Conservation (phyloP, 1,284 basidiomycete species). For the Moesziomyces parantarcticus region DNA sequence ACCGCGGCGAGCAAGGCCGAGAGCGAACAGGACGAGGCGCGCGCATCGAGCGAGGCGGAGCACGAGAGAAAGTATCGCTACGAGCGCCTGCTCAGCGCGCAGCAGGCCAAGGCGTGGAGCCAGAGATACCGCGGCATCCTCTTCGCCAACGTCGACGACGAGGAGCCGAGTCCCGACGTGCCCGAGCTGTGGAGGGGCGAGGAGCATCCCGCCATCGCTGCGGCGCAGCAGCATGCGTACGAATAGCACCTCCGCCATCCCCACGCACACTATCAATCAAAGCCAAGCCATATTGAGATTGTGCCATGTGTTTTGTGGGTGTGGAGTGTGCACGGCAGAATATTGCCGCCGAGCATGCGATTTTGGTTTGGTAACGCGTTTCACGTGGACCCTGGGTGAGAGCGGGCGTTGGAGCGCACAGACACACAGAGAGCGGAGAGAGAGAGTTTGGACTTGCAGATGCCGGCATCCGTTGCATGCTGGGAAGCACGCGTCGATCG, state of each 20-base stretch:
- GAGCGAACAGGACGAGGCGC: slow-evolving; percentile 1
- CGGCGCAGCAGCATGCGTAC: slow-evolving; percentile 9
- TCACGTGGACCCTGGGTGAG: too few relatives aligned
- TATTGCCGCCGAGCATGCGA: too few relatives aligned
- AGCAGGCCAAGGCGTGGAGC: slow-evolving; percentile 53
- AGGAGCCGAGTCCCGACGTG: slow-evolving; percentile 38
- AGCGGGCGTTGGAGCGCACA: too few relatives aligned
- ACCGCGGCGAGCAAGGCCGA: neutral
- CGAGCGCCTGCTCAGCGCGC: slow-evolving; percentile 41
- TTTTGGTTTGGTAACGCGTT: too few relatives aligned
- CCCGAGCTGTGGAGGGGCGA: slow-evolving; percentile 46
- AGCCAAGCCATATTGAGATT: too few relatives aligned
- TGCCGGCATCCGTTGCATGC: slow-evolving; percentile 2
- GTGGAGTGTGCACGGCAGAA: too few relatives aligned
- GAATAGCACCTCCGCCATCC: neutral
- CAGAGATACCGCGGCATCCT: slow-evolving; percentile 39
- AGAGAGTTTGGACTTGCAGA: neutral
- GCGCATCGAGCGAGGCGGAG: slow-evolving; percentile 16
- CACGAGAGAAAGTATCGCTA: slow-evolving; percentile 40
- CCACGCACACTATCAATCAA: too few relatives aligned
- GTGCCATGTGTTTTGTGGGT: too few relatives aligned
- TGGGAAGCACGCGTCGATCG: slow-evolving; percentile 6
- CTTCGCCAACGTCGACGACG: slow-evolving; percentile 48
- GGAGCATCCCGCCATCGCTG: slow-evolving; percentile 49
- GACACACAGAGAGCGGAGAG: too few relatives aligned